These are phyloP conservation scores for Massarina eburnea DNA, from an alignment of 2,329 filamentous ascomycete species.

Conservation along the genomic window DNA sequence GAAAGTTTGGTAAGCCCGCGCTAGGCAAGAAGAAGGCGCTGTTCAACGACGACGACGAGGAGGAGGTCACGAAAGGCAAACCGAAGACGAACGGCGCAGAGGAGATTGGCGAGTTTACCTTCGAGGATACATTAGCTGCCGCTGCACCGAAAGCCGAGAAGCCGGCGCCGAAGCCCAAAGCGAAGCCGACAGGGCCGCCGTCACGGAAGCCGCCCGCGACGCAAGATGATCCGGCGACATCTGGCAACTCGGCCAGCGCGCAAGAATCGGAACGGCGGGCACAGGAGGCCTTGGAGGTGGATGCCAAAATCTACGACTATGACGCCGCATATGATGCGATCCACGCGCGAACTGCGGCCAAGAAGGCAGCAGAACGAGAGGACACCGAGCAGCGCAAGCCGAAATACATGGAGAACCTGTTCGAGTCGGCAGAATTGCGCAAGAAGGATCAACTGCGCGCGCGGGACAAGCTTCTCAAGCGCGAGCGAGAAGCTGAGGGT, in stretches of 20 bases:
- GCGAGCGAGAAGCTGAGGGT: slow-evolving; percentile 77
- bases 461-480: slow-evolving; percentile 76
- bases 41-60: slow-evolving; percentile 60
- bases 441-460: slow-evolving; percentile 78
- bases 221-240: slow-evolving; percentile 38
- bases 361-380: slow-evolving; percentile 55
- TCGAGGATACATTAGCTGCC: slow-evolving; percentile 49
- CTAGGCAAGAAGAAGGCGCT: slow-evolving; percentile 34
- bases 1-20: slow-evolving; percentile 23
- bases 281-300: slow-evolving; percentile 65
- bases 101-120: slow-evolving; percentile 59
- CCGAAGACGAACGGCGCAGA: slow-evolving; percentile 49
- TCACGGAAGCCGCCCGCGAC: slow-evolving; percentile 41
- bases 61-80: slow-evolving; percentile 50
- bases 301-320: slow-evolving; percentile 82
- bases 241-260: slow-evolving; percentile 67
- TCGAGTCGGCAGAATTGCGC: slow-evolving; percentile 72
- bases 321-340: slow-evolving; percentile 79
- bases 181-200: slow-evolving; percentile 33
- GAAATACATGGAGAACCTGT: slow-evolving; percentile 76
- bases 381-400: slow-evolving; percentile 64
- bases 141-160: slow-evolving; percentile 22
- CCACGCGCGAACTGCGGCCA: slow-evolving; percentile 58
- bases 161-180: slow-evolving; percentile 30
- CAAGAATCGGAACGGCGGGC: slow-evolving; percentile 65